Evolutionary conservation across 495 filamentous ascomycete species (phyloP).

Genomic region (Aspergillus haitiensis): DNA sequence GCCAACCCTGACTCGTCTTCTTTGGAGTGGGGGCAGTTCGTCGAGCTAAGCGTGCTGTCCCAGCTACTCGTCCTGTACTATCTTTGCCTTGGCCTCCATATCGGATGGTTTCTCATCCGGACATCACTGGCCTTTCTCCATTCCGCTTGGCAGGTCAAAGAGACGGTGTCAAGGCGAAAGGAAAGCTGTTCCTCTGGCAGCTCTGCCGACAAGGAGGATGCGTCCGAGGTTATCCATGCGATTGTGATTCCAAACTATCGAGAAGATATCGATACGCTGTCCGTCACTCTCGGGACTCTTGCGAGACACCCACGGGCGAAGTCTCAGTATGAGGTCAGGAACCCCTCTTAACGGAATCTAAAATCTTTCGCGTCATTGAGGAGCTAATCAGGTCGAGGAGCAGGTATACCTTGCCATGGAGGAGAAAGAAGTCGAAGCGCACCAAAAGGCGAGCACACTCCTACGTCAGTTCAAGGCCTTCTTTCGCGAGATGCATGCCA

Average conservation of each 20-base stretch:
- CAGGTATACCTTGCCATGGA: constrained; percentile 1
- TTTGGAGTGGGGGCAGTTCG: neutral
- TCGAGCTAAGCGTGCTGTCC: neutral
- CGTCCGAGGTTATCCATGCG: neutral
- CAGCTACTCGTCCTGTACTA: neutral
- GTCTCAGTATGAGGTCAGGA: neutral
- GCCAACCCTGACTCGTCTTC: neutral
- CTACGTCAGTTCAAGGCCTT: neutral
- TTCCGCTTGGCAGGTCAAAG: neutral
- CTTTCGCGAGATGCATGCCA: neutral
- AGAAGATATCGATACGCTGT: neutral
- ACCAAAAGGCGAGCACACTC: neutral
- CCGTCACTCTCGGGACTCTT: neutral
- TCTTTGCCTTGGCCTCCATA: neutral
- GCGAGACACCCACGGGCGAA: neutral
- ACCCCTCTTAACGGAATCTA: neutral
- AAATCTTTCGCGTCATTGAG: neutral
- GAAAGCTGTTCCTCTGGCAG: too few relatives aligned
- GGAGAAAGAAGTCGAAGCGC: neutral
- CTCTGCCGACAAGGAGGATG: neutral
- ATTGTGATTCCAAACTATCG: constrained; percentile 1
- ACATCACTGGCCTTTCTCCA: neutral
- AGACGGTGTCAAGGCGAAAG: neutral
- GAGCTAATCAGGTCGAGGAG: neutral
- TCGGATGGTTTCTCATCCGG: neutral